Conservation (phyloP, 1,284 basidiomycete species). For the Fomitopsis schrenkii region DNA sequence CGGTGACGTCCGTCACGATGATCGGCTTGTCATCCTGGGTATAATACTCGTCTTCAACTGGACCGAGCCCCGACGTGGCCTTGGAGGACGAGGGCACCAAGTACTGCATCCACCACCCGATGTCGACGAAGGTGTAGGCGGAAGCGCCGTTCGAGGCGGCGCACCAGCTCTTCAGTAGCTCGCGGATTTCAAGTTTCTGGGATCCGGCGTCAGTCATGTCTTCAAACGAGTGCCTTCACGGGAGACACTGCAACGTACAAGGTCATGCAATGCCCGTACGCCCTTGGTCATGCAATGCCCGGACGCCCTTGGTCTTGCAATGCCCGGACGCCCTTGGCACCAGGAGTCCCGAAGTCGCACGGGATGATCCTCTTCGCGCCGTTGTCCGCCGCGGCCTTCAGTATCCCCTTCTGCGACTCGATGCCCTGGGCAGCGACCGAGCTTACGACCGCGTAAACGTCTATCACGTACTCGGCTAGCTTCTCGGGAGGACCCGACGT, state of each 20-base stretch:
- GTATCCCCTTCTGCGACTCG: constrained; percentile 10
- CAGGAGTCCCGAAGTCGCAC: constrained; percentile 16
- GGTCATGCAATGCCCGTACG: constrained; percentile 5
- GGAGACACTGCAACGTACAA: too few relatives aligned
- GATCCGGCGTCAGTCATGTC: too few relatives aligned
- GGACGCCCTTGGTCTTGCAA: constrained; percentile 13
- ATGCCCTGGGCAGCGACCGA: constrained; percentile 1
- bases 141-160: background rate
- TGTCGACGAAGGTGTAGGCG: constrained; percentile 21
- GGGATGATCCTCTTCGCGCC: constrained; percentile 17
- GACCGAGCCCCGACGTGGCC: background rate
- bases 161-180: constrained; percentile 14
- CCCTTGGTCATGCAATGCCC: constrained; percentile 6
- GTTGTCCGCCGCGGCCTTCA: constrained; percentile 14
- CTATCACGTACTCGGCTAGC: constrained; percentile 8
- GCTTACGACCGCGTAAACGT: constrained; percentile 16
- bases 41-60: constrained; percentile 1
- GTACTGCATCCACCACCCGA: constrained; percentile 25
- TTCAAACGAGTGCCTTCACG: too few relatives aligned
- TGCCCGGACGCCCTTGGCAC: constrained; percentile 6
- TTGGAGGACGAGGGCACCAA: constrained; percentile 5
- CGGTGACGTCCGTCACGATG: constrained; percentile 13
- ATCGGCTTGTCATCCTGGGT: constrained; percentile 10
- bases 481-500: constrained; percentile 5
- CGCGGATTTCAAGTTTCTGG: constrained; percentile 19